Evolutionary conservation across 257 asterid species (phyloP).

Genomic region (Gynochthodes officinalis): DNA sequence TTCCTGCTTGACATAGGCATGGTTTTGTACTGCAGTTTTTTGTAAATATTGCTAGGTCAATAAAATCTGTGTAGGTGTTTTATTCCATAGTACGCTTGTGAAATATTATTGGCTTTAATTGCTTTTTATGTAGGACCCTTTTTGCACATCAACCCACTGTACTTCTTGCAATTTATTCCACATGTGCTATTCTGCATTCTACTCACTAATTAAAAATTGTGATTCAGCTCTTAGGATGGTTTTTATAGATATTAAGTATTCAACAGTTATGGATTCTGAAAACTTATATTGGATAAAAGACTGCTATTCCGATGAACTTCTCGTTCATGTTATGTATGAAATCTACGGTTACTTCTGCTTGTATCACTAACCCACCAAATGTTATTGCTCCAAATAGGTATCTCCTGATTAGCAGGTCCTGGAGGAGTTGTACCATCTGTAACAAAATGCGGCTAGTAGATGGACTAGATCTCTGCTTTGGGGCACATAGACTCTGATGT

Average conservation of each 20-base stretch:
- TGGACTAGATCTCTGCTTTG: conserved; percentile 4
- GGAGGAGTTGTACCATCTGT: conserved; percentile 8
- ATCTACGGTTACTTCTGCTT: background rate
- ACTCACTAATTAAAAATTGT: too few species aligned
- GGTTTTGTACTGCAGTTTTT: background rate
- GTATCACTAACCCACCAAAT: background rate
- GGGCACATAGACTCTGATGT: background rate
- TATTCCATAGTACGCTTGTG: background rate
- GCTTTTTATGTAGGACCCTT: background rate
- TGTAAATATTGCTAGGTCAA: background rate
- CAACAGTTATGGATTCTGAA: background rate
- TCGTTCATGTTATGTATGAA: background rate
- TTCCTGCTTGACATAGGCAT: background rate
- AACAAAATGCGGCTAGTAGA: conserved; percentile 8
- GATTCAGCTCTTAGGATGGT: background rate
- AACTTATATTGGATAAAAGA: background rate
- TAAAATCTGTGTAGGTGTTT: background rate
- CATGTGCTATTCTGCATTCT: background rate
- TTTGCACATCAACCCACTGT: background rate
- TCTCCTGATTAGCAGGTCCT: conserved; percentile 9
- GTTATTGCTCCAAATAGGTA: background rate
- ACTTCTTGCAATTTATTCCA: background rate
- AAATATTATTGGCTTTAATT: background rate
- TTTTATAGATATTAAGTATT: background rate
- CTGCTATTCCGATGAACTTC: background rate